Conservation (phyloP, 2,329 filamentous ascomycete genomes). For the Exophiala bonariae region DNA sequence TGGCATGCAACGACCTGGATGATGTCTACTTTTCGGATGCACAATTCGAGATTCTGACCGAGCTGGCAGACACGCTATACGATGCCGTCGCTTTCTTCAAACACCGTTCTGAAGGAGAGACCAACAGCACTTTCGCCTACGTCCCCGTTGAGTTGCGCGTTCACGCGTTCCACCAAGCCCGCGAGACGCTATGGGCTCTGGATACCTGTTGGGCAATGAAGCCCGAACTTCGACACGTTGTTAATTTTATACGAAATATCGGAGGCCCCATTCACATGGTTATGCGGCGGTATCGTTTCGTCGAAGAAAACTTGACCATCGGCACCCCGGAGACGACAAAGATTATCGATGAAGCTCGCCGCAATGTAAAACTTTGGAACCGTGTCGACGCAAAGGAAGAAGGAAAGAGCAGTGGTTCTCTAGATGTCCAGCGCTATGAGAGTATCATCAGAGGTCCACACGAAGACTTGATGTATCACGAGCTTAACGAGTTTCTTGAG, state of each 20-base stretch:
- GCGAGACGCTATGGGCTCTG: slow-evolving; percentile 37
- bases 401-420: background rate
- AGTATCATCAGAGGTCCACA: background rate
- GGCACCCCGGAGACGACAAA: slow-evolving; percentile 29
- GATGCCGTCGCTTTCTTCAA: slow-evolving; percentile 37
- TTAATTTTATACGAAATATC: slow-evolving; percentile 33
- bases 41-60: slow-evolving; percentile 25
- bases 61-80: slow-evolving; percentile 33
- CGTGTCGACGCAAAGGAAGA: slow-evolving; percentile 25
- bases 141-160: slow-evolving; percentile 27
- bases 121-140: slow-evolving; percentile 36
- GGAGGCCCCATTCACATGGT: slow-evolving; percentile 37
- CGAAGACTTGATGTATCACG: background rate
- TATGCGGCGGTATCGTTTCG: slow-evolving; percentile 37
- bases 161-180: slow-evolving; percentile 25
- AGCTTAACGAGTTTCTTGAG: background rate
- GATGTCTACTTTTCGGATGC: slow-evolving; percentile 28
- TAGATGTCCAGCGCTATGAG: background rate
- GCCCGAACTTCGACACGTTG: slow-evolving; percentile 7
- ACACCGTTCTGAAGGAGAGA: slow-evolving; percentile 36
- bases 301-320: slow-evolving; percentile 34
- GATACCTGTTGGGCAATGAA: slow-evolving; percentile 28
- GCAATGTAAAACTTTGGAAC: slow-evolving; percentile 37
- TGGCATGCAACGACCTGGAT: slow-evolving; percentile 35
- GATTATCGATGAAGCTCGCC: slow-evolving; percentile 27